A percentile compares a stretch with the other conserved stretches of the same genome.
These are phyloP conservation scores for Scheffersomyces lignicola DNA, from an alignment of 1,139 yeast species.

Conservation along the genomic window DNA sequence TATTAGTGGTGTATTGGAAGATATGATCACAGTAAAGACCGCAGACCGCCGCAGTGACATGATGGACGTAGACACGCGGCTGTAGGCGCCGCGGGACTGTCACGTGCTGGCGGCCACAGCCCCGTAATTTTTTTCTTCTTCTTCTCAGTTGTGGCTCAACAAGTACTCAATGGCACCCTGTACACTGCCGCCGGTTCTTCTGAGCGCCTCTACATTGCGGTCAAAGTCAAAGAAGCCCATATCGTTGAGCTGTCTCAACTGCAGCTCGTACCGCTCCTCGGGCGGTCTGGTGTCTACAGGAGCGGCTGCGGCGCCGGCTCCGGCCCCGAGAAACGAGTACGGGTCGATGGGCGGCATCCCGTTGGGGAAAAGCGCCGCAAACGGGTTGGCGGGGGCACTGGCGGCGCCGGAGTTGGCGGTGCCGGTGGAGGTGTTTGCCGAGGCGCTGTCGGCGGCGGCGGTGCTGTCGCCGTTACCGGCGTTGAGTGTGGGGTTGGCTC, in stretches of 20 bases:
- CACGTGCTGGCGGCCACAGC: too few species aligned
- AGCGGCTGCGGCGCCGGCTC: constrained; percentile 31
- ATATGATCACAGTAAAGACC: too few species aligned
- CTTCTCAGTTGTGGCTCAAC: constrained; percentile 30
- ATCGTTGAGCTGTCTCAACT: constrained; percentile 89
- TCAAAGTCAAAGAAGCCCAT: constrained; percentile 96
- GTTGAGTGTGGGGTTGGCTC: constrained; percentile 38
- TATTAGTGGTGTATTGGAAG: too few species aligned
- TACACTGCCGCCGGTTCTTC: constrained; percentile 95
- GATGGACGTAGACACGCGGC: too few species aligned
- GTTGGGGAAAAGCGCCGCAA: constrained; percentile 46
- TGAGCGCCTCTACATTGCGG: constrained; percentile 82
- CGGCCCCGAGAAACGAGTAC: constrained; percentile 46
- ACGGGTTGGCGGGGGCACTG: constrained; percentile 46
- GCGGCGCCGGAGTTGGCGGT: constrained; percentile 17
- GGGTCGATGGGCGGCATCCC: constrained; percentile 42
- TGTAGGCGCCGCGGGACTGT: too few species aligned
- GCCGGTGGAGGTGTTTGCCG: constrained; percentile 12
- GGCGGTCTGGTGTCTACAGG: constrained; percentile 86
- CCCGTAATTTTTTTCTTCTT: too few species aligned
- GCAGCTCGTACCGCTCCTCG: constrained; percentile 90
- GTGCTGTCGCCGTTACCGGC: constrained; percentile 27
- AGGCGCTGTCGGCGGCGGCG: constrained; percentile 16
- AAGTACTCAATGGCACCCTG: constrained; percentile 95
- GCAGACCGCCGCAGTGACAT: too few species aligned